Base-by-base conservation (phyloP, 345 rosid genomes). In the Balakata baccata region DNA sequence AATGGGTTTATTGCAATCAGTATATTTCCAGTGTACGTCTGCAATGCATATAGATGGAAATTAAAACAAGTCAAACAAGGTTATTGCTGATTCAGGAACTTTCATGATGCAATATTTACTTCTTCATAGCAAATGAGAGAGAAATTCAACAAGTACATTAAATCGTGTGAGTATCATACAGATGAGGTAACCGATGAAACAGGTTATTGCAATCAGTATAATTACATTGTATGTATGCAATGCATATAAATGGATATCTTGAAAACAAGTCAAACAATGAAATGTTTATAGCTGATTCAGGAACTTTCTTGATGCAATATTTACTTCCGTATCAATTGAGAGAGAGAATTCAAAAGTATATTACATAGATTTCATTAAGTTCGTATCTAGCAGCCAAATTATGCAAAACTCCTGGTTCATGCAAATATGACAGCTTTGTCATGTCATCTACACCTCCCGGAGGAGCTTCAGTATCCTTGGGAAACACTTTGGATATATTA, bases 391-490 rank as follows among this genome's bases (percentile, higher is more conserved):
- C 69, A 61, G 97, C 92, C 90, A 95, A 83, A 81, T 95, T 95
- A 76, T 87, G 86, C 81, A 95, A 80, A 77, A 95, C 99, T 75
- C 99, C 99, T 12, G 99, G 99, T 78, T 95, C 99, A 68, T 95
- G 98, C 89, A 95, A 84, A 84, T 95, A 95, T 43, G 99, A 89
- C 84, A 95, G 96, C 85, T 95, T 95, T 74, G 99, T 95, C 99
- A 95, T 95, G 86, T 95, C 99, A 89, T 95, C 99, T 58, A 92
- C 98, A 72, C 99, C 99, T 69, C 98, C 99, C 53, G 99, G 97
- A 47, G 92, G 82, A 54, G 98, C 99, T 83, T 95, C 99, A 7
- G 94, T 92, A 76, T 95, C 99, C 82, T 92, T 91, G 61, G 99
- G 98, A 76, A 81, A 91, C 38, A 95, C 90, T 66, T 88, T 92